Evolutionary conservation across 176 grass and related monocot genomes (phyloP).

Genomic region (Luzula sylvatica): DNA sequence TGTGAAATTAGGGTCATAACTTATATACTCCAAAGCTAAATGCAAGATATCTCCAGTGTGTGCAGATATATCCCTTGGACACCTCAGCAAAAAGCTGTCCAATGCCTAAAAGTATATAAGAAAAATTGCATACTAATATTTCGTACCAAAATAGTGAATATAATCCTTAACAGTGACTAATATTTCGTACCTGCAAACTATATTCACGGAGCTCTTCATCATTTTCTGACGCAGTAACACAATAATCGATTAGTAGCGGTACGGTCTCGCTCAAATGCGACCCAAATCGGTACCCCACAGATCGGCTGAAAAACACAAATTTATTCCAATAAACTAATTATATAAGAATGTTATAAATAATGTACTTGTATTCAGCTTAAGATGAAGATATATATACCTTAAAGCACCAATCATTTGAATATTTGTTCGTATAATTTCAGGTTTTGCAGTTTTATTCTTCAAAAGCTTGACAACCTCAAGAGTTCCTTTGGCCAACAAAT

Average conservation of each 20-base stretch:
- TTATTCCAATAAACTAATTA: not conserved
- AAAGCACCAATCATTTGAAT: slow-evolving; percentile 99
- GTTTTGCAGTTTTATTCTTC: slow-evolving; percentile 57
- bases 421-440: slow-evolving; percentile 85
- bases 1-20: slow-evolving; percentile 99
- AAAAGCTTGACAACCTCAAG: slow-evolving; percentile 61
- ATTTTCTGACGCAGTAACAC: slow-evolving; percentile 85
- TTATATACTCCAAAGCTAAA: slow-evolving; percentile 89
- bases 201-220: slow-evolving; percentile 97
- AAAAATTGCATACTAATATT: not conserved
- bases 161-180: not conserved
- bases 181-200: slow-evolving; percentile 66
- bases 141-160: not conserved
- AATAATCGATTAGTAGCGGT: slow-evolving; percentile 87
- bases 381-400: slow-evolving; percentile 54
- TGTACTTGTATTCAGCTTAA: slow-evolving; percentile 1
- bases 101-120: slow-evolving; percentile 53
- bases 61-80: slow-evolving; percentile 86
- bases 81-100: slow-evolving; percentile 95
- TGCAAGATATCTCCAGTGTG: slow-evolving; percentile 72
- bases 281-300: slow-evolving; percentile 97
- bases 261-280: slow-evolving; percentile 82
- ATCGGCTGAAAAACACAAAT: slow-evolving; percentile 47
- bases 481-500: slow-evolving; percentile 83
- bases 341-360: not conserved